Evolutionary conservation across 2,329 filamentous ascomycete species (phyloP).

Genomic region (Pyrenophora graminea): DNA sequence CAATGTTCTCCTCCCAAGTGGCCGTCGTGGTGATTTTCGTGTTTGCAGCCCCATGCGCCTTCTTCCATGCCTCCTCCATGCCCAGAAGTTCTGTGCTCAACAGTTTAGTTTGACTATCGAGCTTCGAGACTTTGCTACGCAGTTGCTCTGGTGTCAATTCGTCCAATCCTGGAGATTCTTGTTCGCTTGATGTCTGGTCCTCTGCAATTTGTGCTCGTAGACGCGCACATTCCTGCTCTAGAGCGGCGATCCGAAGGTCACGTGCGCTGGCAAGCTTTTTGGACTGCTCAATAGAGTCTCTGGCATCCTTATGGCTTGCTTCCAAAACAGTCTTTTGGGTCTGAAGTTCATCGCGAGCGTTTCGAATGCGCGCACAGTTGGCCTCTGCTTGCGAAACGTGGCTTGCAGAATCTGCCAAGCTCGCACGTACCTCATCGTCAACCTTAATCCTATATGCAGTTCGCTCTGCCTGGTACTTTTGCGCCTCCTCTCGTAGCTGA

Average conservation of each 20-base stretch:
- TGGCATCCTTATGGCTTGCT: conserved; percentile 76
- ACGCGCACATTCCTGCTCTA: conserved; percentile 82
- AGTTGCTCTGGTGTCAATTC: conserved; percentile 71
- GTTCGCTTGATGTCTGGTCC: conserved; percentile 27
- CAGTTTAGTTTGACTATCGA: conserved; percentile 79
- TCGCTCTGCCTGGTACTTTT: conserved; percentile 82
- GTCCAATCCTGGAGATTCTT: conserved; percentile 54
- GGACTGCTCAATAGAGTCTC: conserved; percentile 69
- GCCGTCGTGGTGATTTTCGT: conserved; percentile 83
- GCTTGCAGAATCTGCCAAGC: conserved; percentile 77
- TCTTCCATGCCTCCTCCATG: conserved; percentile 89
- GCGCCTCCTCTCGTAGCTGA: conserved; percentile 79
- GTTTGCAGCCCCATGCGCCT: conserved; percentile 79
- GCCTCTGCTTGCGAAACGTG: conserved; percentile 80
- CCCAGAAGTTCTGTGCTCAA: conserved; percentile 86
- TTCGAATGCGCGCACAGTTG: conserved; percentile 83
- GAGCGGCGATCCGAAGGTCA: conserved; percentile 75
- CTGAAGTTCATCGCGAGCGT: conserved; percentile 80
- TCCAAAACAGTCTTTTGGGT: conserved; percentile 82
- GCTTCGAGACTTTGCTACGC: conserved; percentile 70
- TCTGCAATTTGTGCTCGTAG: conserved; percentile 63
- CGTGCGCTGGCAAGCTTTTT: conserved; percentile 80
- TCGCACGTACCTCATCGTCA: conserved; percentile 75
- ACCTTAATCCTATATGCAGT: conserved; percentile 79
- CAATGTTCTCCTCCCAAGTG: conserved; percentile 76